These are phyloP conservation scores for Arachnopeziza araneosa DNA, from an alignment of 2,329 filamentous ascomycete species.

Conservation along the genomic window DNA sequence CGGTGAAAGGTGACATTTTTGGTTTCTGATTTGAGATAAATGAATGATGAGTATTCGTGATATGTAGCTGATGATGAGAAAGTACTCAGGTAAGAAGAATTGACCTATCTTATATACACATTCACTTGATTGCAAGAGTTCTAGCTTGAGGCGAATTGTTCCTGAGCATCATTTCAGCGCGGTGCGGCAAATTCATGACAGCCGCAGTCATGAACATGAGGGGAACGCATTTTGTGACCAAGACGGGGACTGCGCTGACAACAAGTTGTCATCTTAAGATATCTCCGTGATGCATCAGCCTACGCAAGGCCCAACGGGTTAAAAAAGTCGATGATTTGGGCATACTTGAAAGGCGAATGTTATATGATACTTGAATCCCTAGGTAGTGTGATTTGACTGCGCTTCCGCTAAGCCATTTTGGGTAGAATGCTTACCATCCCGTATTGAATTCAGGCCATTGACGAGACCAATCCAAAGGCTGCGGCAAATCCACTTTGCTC, in stretches of 20 bases:
- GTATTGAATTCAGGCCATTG: too few relatives aligned
- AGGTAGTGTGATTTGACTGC: neutral
- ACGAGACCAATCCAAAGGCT: too few relatives aligned
- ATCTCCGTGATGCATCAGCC: too few relatives aligned
- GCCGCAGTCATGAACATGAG: neutral
- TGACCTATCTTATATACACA: neutral
- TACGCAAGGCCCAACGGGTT: too few relatives aligned
- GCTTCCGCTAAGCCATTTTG: neutral
- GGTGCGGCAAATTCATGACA: neutral
- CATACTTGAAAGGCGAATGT: neutral
- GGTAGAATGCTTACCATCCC: too few relatives aligned
- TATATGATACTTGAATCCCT: neutral
- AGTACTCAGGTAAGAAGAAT: neutral
- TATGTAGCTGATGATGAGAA: neutral
- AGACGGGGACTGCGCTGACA: neutral
- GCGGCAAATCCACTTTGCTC: too few relatives aligned
- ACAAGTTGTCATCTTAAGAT: too few relatives aligned
- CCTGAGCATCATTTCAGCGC: neutral
- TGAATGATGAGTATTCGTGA: neutral
- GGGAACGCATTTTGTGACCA: neutral
- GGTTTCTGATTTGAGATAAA: neutral
- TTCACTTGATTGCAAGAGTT: neutral
- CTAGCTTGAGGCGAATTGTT: neutral
- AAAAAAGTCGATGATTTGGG: neutral
- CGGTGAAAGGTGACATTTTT: slow-evolving; percentile 19